Conservation (phyloP, 2,329 filamentous ascomycete genomes). For the Phyllosticta capitalensis region DNA sequence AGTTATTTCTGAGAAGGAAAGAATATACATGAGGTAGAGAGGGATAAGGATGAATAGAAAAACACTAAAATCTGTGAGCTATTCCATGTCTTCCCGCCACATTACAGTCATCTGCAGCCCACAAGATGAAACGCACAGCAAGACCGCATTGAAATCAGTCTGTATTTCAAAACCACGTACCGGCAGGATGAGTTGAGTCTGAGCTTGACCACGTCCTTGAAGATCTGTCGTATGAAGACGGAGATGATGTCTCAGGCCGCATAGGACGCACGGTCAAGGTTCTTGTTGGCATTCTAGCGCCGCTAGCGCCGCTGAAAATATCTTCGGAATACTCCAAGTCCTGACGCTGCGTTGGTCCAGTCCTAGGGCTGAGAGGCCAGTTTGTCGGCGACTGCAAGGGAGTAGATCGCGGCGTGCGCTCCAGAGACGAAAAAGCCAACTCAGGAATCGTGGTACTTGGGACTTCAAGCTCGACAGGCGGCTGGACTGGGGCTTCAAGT, state of each 20-base stretch:
- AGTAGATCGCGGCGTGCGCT: background rate
- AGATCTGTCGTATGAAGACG: background rate
- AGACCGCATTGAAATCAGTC: no score
- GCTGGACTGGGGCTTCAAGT: background rate
- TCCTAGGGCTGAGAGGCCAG: background rate
- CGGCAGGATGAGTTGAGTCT: no score
- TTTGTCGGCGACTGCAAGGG: background rate
- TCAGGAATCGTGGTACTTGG: background rate
- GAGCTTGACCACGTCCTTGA: background rate
- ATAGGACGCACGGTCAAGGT: background rate
- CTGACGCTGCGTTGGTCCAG: background rate
- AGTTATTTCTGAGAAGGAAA: no score
- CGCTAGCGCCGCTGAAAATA: background rate
- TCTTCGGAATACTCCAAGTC: background rate
- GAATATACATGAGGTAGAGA: no score
- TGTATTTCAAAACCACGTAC: no score
- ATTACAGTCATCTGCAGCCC: no score
- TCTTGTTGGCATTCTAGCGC: no score
- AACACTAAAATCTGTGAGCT: no score
- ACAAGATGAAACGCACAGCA: no score
- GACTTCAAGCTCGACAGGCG: background rate
- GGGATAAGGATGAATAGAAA: no score
- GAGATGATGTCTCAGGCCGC: background rate
- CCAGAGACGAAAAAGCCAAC: background rate
- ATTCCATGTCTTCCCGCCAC: no score